Conservation (phyloP, 345 rosid genomes). For the Pugionium cornutum region DNA sequence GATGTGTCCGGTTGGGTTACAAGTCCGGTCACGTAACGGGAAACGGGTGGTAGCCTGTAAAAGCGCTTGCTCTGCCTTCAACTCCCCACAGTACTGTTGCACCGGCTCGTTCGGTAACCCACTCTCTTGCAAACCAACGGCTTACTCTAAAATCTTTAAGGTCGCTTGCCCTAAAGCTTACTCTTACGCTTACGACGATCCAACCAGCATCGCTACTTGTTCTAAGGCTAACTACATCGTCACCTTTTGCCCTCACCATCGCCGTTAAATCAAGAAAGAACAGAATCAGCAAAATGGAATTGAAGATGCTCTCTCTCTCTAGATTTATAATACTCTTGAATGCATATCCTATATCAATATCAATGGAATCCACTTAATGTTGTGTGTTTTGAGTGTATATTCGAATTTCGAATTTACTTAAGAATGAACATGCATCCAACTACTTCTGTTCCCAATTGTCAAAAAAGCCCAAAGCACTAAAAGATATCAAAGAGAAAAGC, state of each 20-base stretch:
- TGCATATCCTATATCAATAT: neutral
- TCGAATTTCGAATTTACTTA: no score
- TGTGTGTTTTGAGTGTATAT: neutral
- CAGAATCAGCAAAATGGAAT: no score
- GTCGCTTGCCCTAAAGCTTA: constrained; percentile 91
- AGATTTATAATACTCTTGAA: constrained; percentile 20
- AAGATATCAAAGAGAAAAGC: no score
- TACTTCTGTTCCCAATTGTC: no score
- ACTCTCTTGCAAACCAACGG: constrained; percentile 80
- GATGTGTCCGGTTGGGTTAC: constrained; percentile 85
- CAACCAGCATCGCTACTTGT: constrained; percentile 87
- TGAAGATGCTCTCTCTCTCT: neutral
- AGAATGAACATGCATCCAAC: no score
- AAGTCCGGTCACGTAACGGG: constrained; percentile 63
- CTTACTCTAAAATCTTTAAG: constrained; percentile 87
- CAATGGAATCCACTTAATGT: neutral
- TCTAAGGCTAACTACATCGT: constrained; percentile 67
- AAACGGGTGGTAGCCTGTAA: constrained; percentile 79
- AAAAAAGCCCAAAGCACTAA: no score
- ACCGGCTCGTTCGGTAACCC: constrained; percentile 82
- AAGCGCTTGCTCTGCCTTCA: constrained; percentile 89
- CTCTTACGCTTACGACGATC: constrained; percentile 92
- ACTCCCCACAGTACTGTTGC: constrained; percentile 87
- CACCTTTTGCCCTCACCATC: constrained; percentile 79
- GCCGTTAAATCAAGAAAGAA: constrained; percentile 24